Evolutionary conservation across 257 asterid genomes (phyloP), one percentile per base, ranked within the genome.

Genomic region (Solanum appendiculatum): DNA sequence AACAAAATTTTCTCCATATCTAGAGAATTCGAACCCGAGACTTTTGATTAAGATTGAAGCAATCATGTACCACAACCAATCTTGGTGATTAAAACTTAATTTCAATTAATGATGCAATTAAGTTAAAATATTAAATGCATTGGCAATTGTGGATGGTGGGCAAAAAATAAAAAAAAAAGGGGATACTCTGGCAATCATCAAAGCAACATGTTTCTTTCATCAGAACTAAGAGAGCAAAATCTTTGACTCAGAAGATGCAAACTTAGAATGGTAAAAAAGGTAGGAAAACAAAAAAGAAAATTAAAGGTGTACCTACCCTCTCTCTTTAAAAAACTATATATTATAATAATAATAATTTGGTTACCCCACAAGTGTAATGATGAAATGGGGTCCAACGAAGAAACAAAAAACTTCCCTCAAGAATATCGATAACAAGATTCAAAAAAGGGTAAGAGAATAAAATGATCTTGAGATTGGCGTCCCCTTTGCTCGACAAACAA

Each of bases 161-260:
- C 23, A 48, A 44, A 85, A 63, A 39, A 84, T n/a, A n/a, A n/a
- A n/a, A n/a, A n/a, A n/a, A n/a, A 42, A 86, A 88, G 15, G 84
- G 88, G 91, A 88, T 91, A 87, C 91, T 88, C 86, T 88, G 75
- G 95, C 93, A 94, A 93, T 95, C 94, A 94, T 93, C 96, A 92
- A 93, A 92, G 95, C 94, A 90, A 91, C 77, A 89, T 93, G 92
- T 89, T 92, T 91, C 89, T 91, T 91, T 88, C 86, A 89, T 87
- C 87, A 89, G 85, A 46, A 80, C 91, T 89, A 84, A 25, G 91
- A 88, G 86, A 88, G 84, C 36, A 70, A 90, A 92, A 92, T 93
- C 98, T 95, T 95, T 93, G 98, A 96, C 98, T 93, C 96, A 14
- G 88, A 93, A 92, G 88, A 91, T 89, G 94, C 91, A 88, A 89